These are phyloP conservation scores for Paramyrothecium roridum DNA, from an alignment of 2,329 filamentous ascomycete genomes.

Conservation along the genomic window DNA sequence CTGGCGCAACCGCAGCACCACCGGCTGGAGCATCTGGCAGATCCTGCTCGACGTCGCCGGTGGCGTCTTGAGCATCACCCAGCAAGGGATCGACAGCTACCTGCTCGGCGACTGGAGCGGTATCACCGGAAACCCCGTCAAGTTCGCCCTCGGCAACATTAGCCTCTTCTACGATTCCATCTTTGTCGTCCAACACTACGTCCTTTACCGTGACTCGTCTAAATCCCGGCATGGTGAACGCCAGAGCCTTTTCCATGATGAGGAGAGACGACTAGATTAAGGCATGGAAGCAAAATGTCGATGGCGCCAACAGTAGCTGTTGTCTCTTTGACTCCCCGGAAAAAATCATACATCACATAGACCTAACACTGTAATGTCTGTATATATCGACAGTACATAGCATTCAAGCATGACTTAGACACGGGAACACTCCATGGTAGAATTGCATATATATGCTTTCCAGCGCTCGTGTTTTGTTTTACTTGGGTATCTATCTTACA, in stretches of 20 bases:
- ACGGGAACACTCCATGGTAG: too few relatives aligned
- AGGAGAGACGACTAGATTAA: constrained; percentile 21
- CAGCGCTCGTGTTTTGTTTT: not conserved
- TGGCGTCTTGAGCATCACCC: constrained; percentile 75
- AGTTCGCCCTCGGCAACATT: constrained; percentile 81
- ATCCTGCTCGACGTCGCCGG: constrained; percentile 83
- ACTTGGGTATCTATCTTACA: constrained; percentile 4
- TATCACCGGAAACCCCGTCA: constrained; percentile 86
- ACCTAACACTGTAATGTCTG: too few relatives aligned
- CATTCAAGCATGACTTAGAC: too few relatives aligned
- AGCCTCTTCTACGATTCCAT: constrained; percentile 82
- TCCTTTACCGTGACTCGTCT: constrained; percentile 56
- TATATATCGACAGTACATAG: too few relatives aligned
- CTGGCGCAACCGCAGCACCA: constrained; percentile 78
- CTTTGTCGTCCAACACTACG: constrained; percentile 86
- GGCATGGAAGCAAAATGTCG: too few relatives aligned
- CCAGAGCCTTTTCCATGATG: constrained; percentile 23
- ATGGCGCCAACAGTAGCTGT: too few relatives aligned
- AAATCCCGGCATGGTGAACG: constrained; percentile 7
- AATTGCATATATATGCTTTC: too few relatives aligned
- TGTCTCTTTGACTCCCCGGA: too few relatives aligned
- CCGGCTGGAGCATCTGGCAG: constrained; percentile 82
- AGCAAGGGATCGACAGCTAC: constrained; percentile 82
- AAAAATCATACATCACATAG: too few relatives aligned
- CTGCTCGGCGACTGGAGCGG: constrained; percentile 86